Conservation (phyloP, 176 grass and related monocot species). For the Musa itinerans region DNA sequence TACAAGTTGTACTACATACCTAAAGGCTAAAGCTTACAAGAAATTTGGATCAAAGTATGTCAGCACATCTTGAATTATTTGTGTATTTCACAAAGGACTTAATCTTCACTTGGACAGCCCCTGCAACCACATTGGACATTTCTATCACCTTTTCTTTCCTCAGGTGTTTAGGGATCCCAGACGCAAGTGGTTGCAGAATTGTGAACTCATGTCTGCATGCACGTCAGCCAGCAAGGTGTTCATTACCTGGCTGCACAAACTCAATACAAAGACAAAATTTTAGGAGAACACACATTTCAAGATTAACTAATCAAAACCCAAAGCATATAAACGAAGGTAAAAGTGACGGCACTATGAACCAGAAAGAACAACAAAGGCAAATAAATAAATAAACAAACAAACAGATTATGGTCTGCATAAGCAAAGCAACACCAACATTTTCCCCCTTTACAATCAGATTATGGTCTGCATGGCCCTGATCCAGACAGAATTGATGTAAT, state of each 20-base stretch:
- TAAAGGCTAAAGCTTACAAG: too few species aligned
- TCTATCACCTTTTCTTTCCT: slow-evolving; percentile 85
- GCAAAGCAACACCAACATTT: slow-evolving; percentile 30
- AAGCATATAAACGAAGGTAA: not conserved
- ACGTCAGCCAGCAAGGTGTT: slow-evolving; percentile 73
- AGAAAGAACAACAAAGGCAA: not conserved
- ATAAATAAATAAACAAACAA: not conserved
- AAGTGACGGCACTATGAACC: not conserved
- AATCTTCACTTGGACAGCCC: slow-evolving; percentile 77
- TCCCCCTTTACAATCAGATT: slow-evolving; percentile 98
- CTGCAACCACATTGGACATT: slow-evolving; percentile 67
- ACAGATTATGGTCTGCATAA: not conserved
- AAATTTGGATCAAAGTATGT: not conserved
- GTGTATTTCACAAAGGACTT: not conserved
- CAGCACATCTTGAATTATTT: not conserved
- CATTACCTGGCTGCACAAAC: slow-evolving; percentile 49
- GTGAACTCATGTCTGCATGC: slow-evolving; percentile 78
- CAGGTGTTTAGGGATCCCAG: slow-evolving; percentile 68
- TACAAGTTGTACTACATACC: not conserved
- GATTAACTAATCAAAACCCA: not conserved
- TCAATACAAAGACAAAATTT: not conserved
- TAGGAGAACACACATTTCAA: not conserved
- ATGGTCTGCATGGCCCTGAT: slow-evolving; percentile 71
- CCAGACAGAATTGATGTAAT: slow-evolving; percentile 75
- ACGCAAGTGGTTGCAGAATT: slow-evolving; percentile 72